phyloP scores from a whole-genome alignment of 140 eudicot genomes.

The Bidens hawaiensis region DNA sequence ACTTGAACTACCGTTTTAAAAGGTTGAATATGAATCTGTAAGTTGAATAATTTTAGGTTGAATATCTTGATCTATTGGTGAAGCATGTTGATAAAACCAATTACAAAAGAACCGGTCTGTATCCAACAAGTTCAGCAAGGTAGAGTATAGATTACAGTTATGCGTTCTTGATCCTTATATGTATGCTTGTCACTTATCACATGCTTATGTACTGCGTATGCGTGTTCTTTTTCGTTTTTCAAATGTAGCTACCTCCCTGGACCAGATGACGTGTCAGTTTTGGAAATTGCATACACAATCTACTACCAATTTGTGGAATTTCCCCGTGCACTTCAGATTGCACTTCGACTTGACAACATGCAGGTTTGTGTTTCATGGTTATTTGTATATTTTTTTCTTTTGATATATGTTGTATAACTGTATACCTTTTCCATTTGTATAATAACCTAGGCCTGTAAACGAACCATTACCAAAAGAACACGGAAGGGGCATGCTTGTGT shows the following conservation, averaged over 20 bases:
- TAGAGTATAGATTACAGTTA: conserved; percentile 26
- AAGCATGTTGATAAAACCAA: conserved; percentile 75
- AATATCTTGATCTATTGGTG: conserved; percentile 73
- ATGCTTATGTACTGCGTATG: conserved; percentile 2
- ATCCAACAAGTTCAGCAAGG: conserved; percentile 80
- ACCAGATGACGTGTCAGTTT: conserved; percentile 83
- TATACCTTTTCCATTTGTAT: no score
- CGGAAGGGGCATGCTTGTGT: no score
- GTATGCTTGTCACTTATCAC: background rate
- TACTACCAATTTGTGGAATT: conserved; percentile 70
- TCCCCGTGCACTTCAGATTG: conserved; percentile 88
- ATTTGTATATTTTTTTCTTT: background rate
- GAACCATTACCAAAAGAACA: no score
- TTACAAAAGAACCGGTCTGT: conserved; percentile 70
- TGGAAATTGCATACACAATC: conserved; percentile 75
- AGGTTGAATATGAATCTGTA: background rate
- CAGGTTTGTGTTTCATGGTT: conserved; percentile 42
- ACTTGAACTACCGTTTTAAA: background rate
- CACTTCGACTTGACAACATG: conserved; percentile 73
- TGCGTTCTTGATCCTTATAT: background rate
- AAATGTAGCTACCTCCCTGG: conserved; percentile 84
- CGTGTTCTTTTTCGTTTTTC: background rate
- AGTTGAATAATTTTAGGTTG: conserved; percentile 51
- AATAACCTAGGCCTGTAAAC: no score
- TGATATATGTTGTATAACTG: background rate